Base-by-base conservation (phyloP, 352 stramenopile species). In the Pythium plurisporium region DNA sequence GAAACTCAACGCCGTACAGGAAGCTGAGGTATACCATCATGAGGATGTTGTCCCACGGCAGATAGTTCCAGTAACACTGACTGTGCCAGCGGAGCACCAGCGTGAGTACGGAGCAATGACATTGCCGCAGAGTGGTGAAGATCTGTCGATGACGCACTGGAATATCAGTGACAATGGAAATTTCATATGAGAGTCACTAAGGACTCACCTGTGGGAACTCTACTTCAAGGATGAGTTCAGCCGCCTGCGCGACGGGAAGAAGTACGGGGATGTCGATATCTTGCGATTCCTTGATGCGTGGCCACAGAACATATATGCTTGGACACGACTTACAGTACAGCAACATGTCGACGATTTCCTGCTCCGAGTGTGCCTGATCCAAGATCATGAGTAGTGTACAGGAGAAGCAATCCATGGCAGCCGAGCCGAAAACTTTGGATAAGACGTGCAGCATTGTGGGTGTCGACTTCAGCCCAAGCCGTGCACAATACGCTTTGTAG, bases 11-110 rank as follows among this genome's bases (percentile, higher is more conserved):
- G 1, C 79, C 79, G 26, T 87, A 80, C 0, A 87, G 57, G n/a
- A 79, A 59, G 19, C 49, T 77, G 41, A 89, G 64, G 51, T 83
- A 82, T 10, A 75, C 40, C 38, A 74, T 76, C 17, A 80, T 38
- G 2, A 84, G 61, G 22, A 87, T 67, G 37, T 76, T 79, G 51
- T 75, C 71, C 79, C 79, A 87, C 47, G 82, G 70, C 9, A 89
- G 72, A 22, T 83, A 86, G 50, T 87, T 89, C 76, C 76, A 89
- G 55, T 86, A 86, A 41, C 59, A 71, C 50, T 89, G 79, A 10
- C 51, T 56, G 7, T 82, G 62, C 79, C 79, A 89, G 7, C 75
- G 69, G 15, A 72, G 27, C 23, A 82, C 61, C 4, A 89, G 56
- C 15, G 62, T 64, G 14, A 76, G 42, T 19, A 89, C 53, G 0